phyloP scores from a whole-genome alignment of 2,329 filamentous ascomycete species.

The Elsinoe ampelina region DNA sequence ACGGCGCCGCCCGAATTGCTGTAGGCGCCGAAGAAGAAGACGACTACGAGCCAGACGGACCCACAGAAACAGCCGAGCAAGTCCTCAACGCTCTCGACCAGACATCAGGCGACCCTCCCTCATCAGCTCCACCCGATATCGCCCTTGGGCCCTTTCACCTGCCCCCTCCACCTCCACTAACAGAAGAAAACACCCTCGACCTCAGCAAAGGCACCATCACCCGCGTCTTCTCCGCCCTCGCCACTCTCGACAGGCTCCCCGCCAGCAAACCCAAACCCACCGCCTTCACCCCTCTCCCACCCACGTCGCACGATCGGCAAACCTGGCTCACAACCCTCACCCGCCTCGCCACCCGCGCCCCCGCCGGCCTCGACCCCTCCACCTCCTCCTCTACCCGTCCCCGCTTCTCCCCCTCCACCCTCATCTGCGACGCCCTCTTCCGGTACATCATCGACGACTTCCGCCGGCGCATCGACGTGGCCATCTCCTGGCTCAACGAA shows the following conservation, averaged over 20 bases:
- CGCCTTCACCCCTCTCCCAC: constrained; percentile 72
- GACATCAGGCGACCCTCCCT: constrained; percentile 40
- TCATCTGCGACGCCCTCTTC: constrained; percentile 72
- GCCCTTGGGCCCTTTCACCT: constrained; percentile 70
- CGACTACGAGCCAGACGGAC: constrained; percentile 85
- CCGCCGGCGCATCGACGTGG: constrained; percentile 76
- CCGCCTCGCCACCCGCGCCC: constrained; percentile 71
- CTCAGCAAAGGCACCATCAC: constrained; percentile 65
- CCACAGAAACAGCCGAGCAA: constrained; percentile 64
- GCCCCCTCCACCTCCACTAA: constrained; percentile 65
- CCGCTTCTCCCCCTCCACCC: constrained; percentile 47
- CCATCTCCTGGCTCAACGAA: constrained; percentile 89
- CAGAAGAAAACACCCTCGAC: constrained; percentile 59
- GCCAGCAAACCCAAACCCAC: constrained; percentile 44
- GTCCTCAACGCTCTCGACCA: constrained; percentile 68
- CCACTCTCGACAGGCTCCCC: constrained; percentile 58
- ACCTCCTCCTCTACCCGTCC: not conserved
- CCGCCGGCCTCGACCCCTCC: constrained; percentile 56
- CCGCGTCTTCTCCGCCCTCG: constrained; percentile 70
- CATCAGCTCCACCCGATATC: constrained; percentile 33
- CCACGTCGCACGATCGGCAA: constrained; percentile 70
- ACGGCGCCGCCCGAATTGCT: constrained; percentile 26
- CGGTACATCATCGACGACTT: constrained; percentile 88
- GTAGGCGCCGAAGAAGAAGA: constrained; percentile 65
- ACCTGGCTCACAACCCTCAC: constrained; percentile 86